phyloP scores from a whole-genome alignment of 306 rosid species.

The Sophora flavescens region DNA sequence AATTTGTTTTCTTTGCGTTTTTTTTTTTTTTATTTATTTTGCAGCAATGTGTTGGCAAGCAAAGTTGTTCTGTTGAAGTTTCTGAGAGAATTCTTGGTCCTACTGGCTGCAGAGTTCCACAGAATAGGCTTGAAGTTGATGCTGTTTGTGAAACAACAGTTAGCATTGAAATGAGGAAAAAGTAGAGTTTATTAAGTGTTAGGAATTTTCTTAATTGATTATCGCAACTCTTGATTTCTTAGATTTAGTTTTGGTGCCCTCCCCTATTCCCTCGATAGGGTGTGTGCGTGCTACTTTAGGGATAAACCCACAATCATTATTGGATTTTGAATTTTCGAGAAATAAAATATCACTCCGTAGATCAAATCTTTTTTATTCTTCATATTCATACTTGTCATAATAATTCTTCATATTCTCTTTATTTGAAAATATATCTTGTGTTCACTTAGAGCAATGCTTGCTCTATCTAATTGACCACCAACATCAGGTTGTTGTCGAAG shows the following conservation, averaged over 20 bases:
- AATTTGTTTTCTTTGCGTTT: background rate
- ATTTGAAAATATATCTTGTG: conserved; percentile 70
- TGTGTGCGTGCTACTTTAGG: too few relatives aligned
- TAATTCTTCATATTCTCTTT: conserved; percentile 75
- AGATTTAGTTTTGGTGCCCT: background rate
- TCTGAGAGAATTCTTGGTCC: conserved; percentile 12
- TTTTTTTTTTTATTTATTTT: background rate
- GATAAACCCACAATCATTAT: too few relatives aligned
- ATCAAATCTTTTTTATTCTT: too few relatives aligned
- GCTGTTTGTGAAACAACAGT: conserved; percentile 1
- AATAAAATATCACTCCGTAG: background rate
- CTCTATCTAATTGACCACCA: conserved; percentile 92
- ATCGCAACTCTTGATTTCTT: background rate
- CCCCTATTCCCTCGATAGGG: too few relatives aligned
- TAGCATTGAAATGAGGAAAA: background rate
- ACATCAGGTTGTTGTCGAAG: conserved; percentile 66
- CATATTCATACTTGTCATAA: conserved; percentile 70
- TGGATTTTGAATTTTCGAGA: background rate
- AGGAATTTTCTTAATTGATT: background rate
- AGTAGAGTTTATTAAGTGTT: background rate
- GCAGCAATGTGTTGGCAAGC: conserved; percentile 34
- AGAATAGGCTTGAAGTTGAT: conserved; percentile 35
- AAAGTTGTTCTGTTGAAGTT: conserved; percentile 31
- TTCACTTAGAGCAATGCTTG: conserved; percentile 88
- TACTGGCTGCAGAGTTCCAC: background rate